Conservation (phyloP, 2,329 filamentous ascomycete species). For the Hypoxylon sp. region DNA sequence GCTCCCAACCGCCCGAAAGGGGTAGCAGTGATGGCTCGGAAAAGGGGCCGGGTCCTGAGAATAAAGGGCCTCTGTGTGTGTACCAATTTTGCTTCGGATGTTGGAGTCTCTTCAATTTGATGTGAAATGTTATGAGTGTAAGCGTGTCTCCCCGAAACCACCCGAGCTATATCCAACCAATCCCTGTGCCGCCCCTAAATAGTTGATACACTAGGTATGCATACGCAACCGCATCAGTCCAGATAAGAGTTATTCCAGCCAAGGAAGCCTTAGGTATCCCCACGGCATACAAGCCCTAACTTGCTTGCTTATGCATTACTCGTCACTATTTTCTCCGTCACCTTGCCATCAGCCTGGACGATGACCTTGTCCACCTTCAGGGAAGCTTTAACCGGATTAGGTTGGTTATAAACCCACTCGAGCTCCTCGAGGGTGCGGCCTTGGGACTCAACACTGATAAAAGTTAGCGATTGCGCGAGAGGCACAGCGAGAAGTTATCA, state of each 20-base stretch:
- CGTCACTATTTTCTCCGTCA: slow-evolving; percentile 59
- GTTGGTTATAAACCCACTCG: slow-evolving; percentile 63
- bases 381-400: slow-evolving; percentile 63
- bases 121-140: no score
- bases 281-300: not conserved
- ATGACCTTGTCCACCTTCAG: slow-evolving; percentile 63
- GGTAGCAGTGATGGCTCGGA: no score
- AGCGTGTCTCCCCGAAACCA: no score
- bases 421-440: slow-evolving; percentile 63
- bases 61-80: no score
- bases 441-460: slow-evolving; percentile 60
- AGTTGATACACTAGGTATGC: no score
- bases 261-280: not conserved
- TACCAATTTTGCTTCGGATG: no score
- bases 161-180: no score
- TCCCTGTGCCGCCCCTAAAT: no score
- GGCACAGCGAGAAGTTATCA: not conserved
- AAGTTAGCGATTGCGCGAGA: slow-evolving; percentile 21
- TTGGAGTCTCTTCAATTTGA: no score
- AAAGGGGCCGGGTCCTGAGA: no score
- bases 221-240: not conserved
- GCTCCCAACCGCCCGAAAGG: no score
- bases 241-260: not conserved
- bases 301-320: slow-evolving; percentile 18
- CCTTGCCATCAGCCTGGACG: slow-evolving; percentile 58